Evolutionary conservation across 2,329 filamentous ascomycete species (phyloP).

Genomic region (Apiospora phragmitis): DNA sequence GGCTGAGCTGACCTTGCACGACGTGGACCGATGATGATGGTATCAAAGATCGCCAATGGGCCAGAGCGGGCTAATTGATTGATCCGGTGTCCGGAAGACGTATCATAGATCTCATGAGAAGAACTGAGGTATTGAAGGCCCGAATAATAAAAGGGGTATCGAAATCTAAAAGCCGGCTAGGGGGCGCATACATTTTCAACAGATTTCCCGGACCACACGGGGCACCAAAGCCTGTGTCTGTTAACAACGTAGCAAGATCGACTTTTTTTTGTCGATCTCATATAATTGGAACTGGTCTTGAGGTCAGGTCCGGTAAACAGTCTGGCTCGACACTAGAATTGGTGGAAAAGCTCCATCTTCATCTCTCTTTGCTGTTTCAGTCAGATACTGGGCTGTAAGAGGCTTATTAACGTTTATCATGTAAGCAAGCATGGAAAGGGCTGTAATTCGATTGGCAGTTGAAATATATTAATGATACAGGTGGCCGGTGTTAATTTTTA

Average conservation of each 20-base stretch:
- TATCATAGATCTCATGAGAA: not conserved
- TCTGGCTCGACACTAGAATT: not conserved
- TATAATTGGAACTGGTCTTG: not conserved
- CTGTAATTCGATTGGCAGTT: not conserved
- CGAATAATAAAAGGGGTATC: not conserved
- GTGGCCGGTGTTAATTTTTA: not conserved
- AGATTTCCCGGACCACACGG: not conserved
- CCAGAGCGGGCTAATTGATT: constrained; percentile 5
- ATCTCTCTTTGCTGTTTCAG: not conserved
- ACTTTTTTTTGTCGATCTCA: not conserved
- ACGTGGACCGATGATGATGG: constrained; percentile 3
- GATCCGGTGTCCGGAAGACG: not conserved
- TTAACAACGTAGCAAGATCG: not conserved
- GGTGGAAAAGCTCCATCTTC: not conserved
- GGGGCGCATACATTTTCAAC: not conserved
- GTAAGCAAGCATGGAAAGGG: not conserved
- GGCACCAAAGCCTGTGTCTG: not conserved
- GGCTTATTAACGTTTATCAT: not conserved
- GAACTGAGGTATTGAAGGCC: not conserved
- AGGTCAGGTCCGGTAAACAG: not conserved
- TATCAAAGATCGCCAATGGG: not conserved
- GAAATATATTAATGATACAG: not conserved
- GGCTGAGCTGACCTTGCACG: not conserved
- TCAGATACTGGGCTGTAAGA: not conserved
- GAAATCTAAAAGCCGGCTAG: not conserved